Percentiles rank a stretch among this genome's conserved stretches.
Evolutionary conservation across 2,329 filamentous ascomycete species (phyloP).

Genomic region (Basipetospora chlamydospora): DNA sequence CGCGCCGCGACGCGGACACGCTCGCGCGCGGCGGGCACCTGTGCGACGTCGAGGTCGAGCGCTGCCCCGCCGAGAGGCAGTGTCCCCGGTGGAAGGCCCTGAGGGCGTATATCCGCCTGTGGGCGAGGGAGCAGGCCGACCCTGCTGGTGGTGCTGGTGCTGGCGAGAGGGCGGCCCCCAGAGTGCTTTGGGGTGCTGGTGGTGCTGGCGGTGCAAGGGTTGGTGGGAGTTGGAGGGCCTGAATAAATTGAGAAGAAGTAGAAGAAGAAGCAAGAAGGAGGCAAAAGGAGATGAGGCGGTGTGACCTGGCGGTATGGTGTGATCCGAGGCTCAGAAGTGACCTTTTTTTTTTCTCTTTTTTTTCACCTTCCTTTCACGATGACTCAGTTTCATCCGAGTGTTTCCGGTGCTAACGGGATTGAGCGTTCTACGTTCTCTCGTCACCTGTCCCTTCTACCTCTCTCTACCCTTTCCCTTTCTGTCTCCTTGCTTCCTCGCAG

Average conservation of each 20-base stretch:
- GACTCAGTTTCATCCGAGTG: too few relatives aligned
- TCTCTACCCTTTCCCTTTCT: too few relatives aligned
- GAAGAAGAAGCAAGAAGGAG: too few relatives aligned
- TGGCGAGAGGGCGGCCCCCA: slow-evolving; percentile 18
- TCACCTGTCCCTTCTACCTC: too few relatives aligned
- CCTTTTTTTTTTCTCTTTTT: too few relatives aligned
- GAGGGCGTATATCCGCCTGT: slow-evolving; percentile 71
- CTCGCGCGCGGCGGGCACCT: slow-evolving; percentile 58
- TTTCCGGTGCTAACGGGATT: too few relatives aligned
- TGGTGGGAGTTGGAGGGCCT: not conserved
- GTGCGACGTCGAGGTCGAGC: slow-evolving; percentile 33
- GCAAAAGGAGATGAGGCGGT: too few relatives aligned
- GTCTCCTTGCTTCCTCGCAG: too few relatives aligned
- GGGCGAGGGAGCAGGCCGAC: slow-evolving; percentile 74
- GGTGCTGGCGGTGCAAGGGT: not conserved
- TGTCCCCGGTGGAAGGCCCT: slow-evolving; percentile 69
- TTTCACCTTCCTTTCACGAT: too few relatives aligned
- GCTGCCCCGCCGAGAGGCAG: slow-evolving; percentile 33
- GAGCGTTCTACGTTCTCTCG: too few relatives aligned
- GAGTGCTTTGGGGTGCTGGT: not conserved
- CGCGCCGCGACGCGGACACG: slow-evolving; percentile 50
- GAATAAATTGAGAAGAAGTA: not conserved
- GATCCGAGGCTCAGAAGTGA: too few relatives aligned
- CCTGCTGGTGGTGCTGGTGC: slow-evolving; percentile 43
- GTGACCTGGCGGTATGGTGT: too few relatives aligned